phyloP scores from a whole-genome alignment of 805 yeast species.

The Candida piceae region DNA sequence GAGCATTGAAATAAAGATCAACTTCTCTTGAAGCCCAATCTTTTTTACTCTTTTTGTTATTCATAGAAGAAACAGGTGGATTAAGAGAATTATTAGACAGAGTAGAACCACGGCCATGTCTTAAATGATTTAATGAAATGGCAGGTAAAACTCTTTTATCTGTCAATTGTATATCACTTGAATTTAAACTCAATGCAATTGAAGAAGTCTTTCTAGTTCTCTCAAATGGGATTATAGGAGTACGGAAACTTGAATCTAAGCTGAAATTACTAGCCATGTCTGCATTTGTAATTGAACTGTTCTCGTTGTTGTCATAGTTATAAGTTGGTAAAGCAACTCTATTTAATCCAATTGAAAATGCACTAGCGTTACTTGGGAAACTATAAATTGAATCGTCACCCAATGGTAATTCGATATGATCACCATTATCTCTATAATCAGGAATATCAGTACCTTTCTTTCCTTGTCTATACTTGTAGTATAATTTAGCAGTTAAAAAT shows the following conservation, averaged over 20 bases:
- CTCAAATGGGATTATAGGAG: too few species aligned
- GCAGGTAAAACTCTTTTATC: conserved; percentile 24
- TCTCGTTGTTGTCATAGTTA: background rate
- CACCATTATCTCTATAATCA: conserved; percentile 17
- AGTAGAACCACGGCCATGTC: background rate
- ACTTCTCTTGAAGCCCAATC: conserved; percentile 61
- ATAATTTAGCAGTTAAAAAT: conserved; percentile 21
- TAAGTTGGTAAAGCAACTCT: too few species aligned
- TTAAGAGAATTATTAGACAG: background rate
- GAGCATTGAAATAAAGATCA: conserved; percentile 44
- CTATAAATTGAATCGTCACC: conserved; percentile 5
- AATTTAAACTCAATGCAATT: conserved; percentile 8
- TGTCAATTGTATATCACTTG: conserved; percentile 21
- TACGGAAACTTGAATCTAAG: too few species aligned
- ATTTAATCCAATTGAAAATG: background rate
- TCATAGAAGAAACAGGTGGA: background rate
- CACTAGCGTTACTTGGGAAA: background rate
- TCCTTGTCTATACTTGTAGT: conserved; percentile 14
- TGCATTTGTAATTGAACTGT: background rate
- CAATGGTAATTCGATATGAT: conserved; percentile 18
- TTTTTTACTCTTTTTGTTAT: conserved; percentile 4
- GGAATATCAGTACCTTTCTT: conserved; percentile 20
- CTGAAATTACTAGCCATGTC: too few species aligned
- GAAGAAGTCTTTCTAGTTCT: conserved; percentile 2
- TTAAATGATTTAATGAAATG: conserved; percentile 8